These are phyloP conservation scores for Adansonia gregorii DNA, from an alignment of 441 rosid species.

Conservation along the genomic window DNA sequence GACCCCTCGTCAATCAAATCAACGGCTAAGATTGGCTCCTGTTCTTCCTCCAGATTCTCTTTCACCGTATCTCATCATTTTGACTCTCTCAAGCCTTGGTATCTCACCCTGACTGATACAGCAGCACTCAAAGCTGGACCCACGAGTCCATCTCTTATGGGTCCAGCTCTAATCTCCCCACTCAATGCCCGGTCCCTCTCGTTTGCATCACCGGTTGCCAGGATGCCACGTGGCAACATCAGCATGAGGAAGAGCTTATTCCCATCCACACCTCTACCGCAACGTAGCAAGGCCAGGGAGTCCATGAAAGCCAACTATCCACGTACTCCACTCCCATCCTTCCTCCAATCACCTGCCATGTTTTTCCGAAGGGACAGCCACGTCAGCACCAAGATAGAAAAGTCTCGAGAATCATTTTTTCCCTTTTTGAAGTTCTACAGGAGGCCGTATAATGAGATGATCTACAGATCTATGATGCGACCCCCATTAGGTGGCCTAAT, in stretches of 20 bases:
- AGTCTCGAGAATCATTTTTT: constrained; percentile 68
- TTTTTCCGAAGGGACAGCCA: constrained; percentile 70
- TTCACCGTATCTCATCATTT: constrained; percentile 87
- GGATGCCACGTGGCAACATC: constrained; percentile 50
- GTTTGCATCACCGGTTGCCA: constrained; percentile 72
- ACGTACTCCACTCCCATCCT: constrained; percentile 79
- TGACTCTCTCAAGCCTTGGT: constrained; percentile 93
- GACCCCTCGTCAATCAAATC: constrained; percentile 63
- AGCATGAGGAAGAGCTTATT: constrained; percentile 59
- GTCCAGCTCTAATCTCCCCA: constrained; percentile 67
- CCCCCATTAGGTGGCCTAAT: constrained; percentile 89
- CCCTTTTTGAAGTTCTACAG: constrained; percentile 78
- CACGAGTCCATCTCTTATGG: constrained; percentile 39
- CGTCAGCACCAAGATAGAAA: constrained; percentile 54
- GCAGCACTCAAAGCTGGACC: constrained; percentile 58
- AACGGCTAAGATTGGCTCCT: constrained; percentile 72
- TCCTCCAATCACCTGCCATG: constrained; percentile 86
- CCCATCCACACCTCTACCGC: constrained; percentile 83
- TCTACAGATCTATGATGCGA: constrained; percentile 82
- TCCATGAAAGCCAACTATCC: constrained; percentile 33
- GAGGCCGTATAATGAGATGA: constrained; percentile 88
- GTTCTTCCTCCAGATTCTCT: constrained; percentile 87
- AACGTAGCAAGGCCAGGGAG: constrained; percentile 44
- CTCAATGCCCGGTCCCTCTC: constrained; percentile 71
- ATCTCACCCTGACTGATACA: constrained; percentile 71